Conservation (phyloP, 1,284 basidiomycete species). For the Ganoderma sp. region DNA sequence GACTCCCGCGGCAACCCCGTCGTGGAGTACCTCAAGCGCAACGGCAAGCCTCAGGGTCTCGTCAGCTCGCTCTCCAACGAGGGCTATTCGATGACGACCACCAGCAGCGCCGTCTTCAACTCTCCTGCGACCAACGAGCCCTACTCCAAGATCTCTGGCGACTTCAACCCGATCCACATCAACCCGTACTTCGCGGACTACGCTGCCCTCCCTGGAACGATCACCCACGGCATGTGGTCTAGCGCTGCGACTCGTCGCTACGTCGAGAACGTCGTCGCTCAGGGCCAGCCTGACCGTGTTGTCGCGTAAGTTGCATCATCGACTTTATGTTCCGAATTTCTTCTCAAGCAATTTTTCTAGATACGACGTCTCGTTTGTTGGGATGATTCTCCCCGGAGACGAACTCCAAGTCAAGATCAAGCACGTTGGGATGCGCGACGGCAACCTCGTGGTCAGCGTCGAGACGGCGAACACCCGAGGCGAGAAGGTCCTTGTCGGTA, state of each 20-base stretch:
- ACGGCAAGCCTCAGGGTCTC: slow-evolving; percentile 81
- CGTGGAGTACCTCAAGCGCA: slow-evolving; percentile 89
- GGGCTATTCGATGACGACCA: slow-evolving; percentile 79
- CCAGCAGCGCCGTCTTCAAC: slow-evolving; percentile 66
- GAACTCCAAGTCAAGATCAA: slow-evolving; percentile 88
- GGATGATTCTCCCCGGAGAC: slow-evolving; percentile 97
- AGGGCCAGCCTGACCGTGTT: slow-evolving; percentile 92
- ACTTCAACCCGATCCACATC: slow-evolving; percentile 98
- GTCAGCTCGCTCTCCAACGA: slow-evolving; percentile 82
- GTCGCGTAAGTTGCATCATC: slow-evolving; percentile 63
- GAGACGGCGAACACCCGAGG: slow-evolving; percentile 86
- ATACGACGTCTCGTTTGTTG: slow-evolving; percentile 92
- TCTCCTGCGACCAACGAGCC: slow-evolving; percentile 91
- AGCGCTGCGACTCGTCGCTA: slow-evolving; percentile 93
- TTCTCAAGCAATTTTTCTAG: slow-evolving; percentile 47
- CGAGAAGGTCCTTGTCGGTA: slow-evolving; percentile 91
- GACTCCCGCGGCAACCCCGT: slow-evolving; percentile 94
- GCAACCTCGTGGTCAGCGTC: slow-evolving; percentile 92
- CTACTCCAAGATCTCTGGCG: slow-evolving; percentile 95
- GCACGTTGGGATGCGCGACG: slow-evolving; percentile 90
- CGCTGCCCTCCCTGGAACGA: slow-evolving; percentile 92
- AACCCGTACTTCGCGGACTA: slow-evolving; percentile 98
- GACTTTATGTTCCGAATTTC: slow-evolving; percentile 19
- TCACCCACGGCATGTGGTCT: slow-evolving; percentile 98
- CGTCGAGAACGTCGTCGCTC: slow-evolving; percentile 93